Evolutionary conservation across 2,329 filamentous ascomycete species (phyloP).

Genomic region (Alternaria sp.): DNA sequence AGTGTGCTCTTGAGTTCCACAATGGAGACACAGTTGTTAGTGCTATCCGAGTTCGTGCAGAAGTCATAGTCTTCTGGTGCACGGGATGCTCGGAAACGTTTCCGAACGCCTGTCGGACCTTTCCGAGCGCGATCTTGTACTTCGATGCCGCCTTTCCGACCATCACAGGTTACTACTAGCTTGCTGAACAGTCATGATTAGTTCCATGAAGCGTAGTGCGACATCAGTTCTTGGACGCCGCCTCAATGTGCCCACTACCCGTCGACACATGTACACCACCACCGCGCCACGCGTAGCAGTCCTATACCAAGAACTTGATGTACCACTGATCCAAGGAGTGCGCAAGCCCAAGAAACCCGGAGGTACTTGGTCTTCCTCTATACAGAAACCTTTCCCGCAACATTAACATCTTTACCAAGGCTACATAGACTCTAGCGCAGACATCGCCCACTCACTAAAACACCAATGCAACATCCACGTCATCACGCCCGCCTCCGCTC

Average conservation of each 20-base stretch:
- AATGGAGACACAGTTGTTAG: rapidly evolving
- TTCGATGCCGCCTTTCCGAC: rapidly evolving
- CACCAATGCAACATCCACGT: not conserved
- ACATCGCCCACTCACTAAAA: not conserved
- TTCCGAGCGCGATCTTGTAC: not conserved
- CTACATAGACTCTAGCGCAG: not conserved
- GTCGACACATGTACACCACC: not conserved
- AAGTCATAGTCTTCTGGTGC: not conserved
- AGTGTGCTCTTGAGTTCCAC: not conserved
- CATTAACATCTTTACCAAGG: not conserved
- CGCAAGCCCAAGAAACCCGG: not conserved
- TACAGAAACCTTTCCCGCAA: too few relatives aligned
- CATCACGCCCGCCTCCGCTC: rapidly evolving
- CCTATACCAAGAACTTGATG: not conserved
- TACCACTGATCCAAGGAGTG: not conserved
- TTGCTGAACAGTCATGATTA: too few relatives aligned
- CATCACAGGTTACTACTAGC: too few relatives aligned
- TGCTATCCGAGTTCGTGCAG: not conserved
- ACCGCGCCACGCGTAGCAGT: not conserved
- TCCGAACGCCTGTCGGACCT: not conserved
- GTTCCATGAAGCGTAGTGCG: not conserved
- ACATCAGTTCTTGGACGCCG: rapidly evolving
- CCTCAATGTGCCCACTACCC: rapidly evolving
- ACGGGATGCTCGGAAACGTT: not conserved
- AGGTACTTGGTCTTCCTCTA: not conserved